A percentile compares a stretch with the other conserved stretches of the same genome.
Evolutionary conservation across 176 grass and related monocot species (phyloP).

Genomic region (Melocanna baccifera): DNA sequence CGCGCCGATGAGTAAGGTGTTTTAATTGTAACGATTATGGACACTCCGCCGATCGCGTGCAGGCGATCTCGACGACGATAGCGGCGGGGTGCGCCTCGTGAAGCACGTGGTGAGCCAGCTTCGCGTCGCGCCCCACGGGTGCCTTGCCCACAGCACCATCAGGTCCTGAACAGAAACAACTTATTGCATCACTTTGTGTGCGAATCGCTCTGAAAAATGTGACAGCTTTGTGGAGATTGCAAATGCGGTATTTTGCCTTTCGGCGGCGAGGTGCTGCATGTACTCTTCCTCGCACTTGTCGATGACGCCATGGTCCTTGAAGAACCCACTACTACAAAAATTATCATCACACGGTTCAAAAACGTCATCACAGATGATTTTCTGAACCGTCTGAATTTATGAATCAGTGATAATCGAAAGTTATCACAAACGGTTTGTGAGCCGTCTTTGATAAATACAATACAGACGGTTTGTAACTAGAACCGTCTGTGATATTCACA

Average conservation of each 20-base stretch:
- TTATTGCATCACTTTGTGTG: background rate
- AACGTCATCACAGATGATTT: too few relatives aligned
- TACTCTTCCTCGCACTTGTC: conserved; percentile 70
- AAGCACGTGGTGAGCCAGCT: conserved; percentile 65
- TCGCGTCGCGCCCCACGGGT: conserved; percentile 89
- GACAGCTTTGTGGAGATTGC: background rate
- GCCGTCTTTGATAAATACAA: too few relatives aligned
- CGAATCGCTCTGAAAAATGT: background rate
- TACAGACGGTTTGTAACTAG: too few relatives aligned
- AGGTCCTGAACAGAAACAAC: conserved; percentile 38
- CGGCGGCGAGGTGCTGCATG: conserved; percentile 50
- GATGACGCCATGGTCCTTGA: conserved; percentile 51
- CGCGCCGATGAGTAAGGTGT: too few relatives aligned
- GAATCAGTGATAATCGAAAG: too few relatives aligned
- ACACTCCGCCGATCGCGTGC: conserved; percentile 78
- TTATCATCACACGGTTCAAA: too few relatives aligned
- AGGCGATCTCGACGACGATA: conserved; percentile 70
- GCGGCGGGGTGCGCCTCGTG: conserved; percentile 60
- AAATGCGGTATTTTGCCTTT: conserved; percentile 37
- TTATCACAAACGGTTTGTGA: too few relatives aligned
- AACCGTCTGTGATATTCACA: too few relatives aligned
- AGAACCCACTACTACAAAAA: too few relatives aligned
- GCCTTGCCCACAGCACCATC: conserved; percentile 85
- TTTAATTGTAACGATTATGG: too few relatives aligned
- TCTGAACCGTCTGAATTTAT: too few relatives aligned